Percentiles rank a stretch among this genome's conserved stretches.
Conservation (phyloP, 768 basidiomycete species). For the Favolaschia claudopus region DNA sequence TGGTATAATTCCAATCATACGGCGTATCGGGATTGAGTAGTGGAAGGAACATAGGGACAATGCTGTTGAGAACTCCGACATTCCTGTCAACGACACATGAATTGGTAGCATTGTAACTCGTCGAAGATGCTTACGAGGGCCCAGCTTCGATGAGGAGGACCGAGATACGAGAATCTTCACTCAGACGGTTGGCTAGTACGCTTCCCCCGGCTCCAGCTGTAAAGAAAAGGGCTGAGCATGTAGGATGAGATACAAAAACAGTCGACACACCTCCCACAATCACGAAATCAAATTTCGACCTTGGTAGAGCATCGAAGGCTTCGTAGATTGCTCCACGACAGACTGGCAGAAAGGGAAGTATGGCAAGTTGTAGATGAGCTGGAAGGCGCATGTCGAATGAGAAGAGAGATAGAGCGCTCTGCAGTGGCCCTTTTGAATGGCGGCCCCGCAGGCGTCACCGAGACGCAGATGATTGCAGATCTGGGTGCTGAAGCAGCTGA, state of each 20-base stretch:
- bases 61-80: neutral
- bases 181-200: neutral
- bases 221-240: neutral
- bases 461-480: no score
- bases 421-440: no score
- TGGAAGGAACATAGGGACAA: conserved; percentile 5
- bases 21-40: conserved; percentile 15
- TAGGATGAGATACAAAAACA: neutral
- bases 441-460: no score
- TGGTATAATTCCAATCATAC: conserved; percentile 47
- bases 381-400: no score
- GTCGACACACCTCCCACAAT: neutral
- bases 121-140: neutral
- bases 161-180: neutral
- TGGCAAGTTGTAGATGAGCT: no score
- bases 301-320: neutral
- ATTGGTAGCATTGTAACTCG: neutral
- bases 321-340: no score
- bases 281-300: neutral
- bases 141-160: neutral
- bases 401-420: no score
- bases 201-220: neutral
- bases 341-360: no score
- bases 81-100: no score
- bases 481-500: no score